These are phyloP conservation scores for Russula emetica DNA, from an alignment of 768 basidiomycete species.

Conservation along the genomic window DNA sequence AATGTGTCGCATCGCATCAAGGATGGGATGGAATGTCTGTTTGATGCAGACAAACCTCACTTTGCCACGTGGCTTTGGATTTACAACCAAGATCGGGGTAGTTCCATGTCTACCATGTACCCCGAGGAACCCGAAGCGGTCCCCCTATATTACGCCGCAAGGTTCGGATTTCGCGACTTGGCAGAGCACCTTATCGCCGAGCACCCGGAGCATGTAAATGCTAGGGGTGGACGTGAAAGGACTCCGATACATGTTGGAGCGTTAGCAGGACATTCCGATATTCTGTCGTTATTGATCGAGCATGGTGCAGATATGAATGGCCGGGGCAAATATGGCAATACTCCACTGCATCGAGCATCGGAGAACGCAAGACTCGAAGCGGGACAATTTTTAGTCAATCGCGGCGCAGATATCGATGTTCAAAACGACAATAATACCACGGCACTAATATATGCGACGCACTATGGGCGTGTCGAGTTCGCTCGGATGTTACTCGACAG, in stretches of 20 bases:
- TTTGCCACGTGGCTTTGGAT: neutral
- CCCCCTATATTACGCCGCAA: neutral
- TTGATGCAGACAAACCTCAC: neutral
- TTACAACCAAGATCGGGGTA: neutral
- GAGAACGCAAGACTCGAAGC: neutral
- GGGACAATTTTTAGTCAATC: neutral
- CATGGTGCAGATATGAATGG: neutral
- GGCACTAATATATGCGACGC: neutral
- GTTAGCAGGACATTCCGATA: neutral
- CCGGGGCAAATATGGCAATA: fast-evolving
- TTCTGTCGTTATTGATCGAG: neutral
- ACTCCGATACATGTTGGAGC: neutral
- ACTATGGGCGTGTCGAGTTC: neutral
- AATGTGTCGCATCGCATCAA: neutral
- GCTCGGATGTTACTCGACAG: neutral
- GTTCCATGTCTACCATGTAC: neutral
- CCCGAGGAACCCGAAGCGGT: neutral
- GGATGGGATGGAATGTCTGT: neutral
- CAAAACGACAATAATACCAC: fast-evolving
- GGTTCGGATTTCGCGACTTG: conserved; percentile 1
- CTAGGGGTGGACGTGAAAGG: neutral
- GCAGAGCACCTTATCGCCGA: neutral
- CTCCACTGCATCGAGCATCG: neutral
- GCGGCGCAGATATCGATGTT: neutral
- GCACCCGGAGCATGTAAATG: neutral